Percentiles rank a stretch among this genome's conserved stretches.
These are phyloP conservation scores for Neurospora crassa DNA, from an alignment of 2,329 filamentous ascomycete genomes.

Conservation along the genomic window DNA sequence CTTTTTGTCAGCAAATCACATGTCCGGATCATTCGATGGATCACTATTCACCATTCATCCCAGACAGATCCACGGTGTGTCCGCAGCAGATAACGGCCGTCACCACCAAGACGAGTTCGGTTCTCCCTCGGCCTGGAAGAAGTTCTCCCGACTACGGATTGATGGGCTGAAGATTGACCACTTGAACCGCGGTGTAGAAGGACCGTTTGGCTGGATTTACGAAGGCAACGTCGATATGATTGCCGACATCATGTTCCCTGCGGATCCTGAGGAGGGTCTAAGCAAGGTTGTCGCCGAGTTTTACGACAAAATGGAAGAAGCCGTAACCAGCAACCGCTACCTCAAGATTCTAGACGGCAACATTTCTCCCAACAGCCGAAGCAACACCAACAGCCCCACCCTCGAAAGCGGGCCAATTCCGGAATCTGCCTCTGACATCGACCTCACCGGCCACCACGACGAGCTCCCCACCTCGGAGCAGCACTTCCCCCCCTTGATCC, in stretches of 20 bases:
- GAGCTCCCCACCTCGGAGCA: slow-evolving; percentile 1
- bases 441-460: slow-evolving; percentile 1
- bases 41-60: slow-evolving; percentile 97
- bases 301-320: slow-evolving; percentile 90
- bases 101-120: slow-evolving; percentile 42
- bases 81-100: slow-evolving; percentile 50
- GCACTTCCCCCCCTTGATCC: background rate
- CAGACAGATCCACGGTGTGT: slow-evolving; percentile 74
- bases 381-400: slow-evolving; percentile 1
- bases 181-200: slow-evolving; percentile 83
- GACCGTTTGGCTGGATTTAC: slow-evolving; percentile 95
- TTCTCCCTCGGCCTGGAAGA: slow-evolving; percentile 77
- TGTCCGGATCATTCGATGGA: slow-evolving; percentile 91
- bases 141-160: slow-evolving; percentile 84
- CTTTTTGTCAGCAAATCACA: slow-evolving; percentile 87
- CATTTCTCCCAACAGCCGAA: slow-evolving; percentile 13
- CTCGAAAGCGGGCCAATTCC: slow-evolving; percentile 4
- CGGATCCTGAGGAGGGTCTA: slow-evolving; percentile 78
- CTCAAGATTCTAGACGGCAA: slow-evolving; percentile 46
- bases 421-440: background rate
- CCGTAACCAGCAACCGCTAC: slow-evolving; percentile 70
- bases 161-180: slow-evolving; percentile 94
- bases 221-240: slow-evolving; percentile 96
- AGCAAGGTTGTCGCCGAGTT: slow-evolving; percentile 95
- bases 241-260: slow-evolving; percentile 88